Base-by-base conservation (phyloP, 768 basidiomycete genomes). In the Boletus bicolor region DNA sequence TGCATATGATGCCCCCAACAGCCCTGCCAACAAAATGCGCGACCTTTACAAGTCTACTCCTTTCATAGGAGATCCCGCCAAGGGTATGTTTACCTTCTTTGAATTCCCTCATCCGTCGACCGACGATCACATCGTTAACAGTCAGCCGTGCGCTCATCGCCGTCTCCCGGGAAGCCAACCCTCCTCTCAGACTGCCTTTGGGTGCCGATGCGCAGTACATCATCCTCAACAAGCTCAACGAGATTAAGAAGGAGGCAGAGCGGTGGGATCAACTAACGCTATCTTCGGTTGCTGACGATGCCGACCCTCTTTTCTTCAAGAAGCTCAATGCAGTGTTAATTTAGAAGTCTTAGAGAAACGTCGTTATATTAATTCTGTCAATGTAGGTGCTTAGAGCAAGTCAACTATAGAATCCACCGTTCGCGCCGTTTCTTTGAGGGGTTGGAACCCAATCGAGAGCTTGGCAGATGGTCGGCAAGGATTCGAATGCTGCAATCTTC, bases 261-360 rank as follows among this genome's bases (percentile, higher is more conserved):
- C 19, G 57, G 5, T 63, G 57, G 55, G 46, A 60, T n/a, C 34
- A 44, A 15, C n/a, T 65, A 14, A 54, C 53, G 4, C 14, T 55
- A 10, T 62, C 64, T 12, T 39, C 64, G 4, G 64, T 63, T n/a
- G 64, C 61, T 3, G 64, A 65, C 19, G 64, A 65, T 32, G 56
- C 54, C 4, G 64, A 65, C 37, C 64, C 61, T 12, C 14, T 24
- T 7, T 54, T 44, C 30, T 60, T 51, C 45, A 57, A 60, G 56
- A 58, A 53, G 46, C 12, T 62, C 10, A 9, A 19, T 7, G 14
- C 11, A 1, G 28, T 50, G 4, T 3, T 49, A 15, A 7, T 17
- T 4, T 24, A 50, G 2, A 51, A n/a, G 24, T 19, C 37, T 3
- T 55, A 36, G 24, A 21, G 12, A 24, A 14, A 14, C 17, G 9